phyloP scores from a whole-genome alignment of 2,329 filamentous ascomycete species.

The Tolypocladium ophioglossoides region DNA sequence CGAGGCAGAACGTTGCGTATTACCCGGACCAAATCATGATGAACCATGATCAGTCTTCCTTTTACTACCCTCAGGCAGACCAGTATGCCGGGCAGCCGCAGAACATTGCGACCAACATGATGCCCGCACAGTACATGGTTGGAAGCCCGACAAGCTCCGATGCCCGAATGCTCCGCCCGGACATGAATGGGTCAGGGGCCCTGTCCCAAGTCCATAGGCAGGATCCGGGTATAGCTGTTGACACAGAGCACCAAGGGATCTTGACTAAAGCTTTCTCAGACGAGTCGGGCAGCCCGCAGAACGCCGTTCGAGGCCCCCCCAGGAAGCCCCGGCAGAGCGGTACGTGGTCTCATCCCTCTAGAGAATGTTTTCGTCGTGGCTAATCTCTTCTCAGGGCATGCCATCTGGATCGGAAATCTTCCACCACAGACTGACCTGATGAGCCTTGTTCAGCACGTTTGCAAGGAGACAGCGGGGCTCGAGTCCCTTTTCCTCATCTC shows the following conservation, averaged over 20 bases:
- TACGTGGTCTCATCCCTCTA: constrained; percentile 22
- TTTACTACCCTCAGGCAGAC: constrained; percentile 32
- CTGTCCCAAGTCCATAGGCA: constrained; percentile 7
- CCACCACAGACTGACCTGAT: constrained; percentile 74
- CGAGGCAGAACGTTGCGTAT: constrained; percentile 29
- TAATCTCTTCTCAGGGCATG: constrained; percentile 49
- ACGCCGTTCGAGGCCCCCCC: constrained; percentile 21
- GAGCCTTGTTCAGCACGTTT: constrained; percentile 84
- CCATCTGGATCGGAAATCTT: constrained; percentile 92
- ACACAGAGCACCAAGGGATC: neutral
- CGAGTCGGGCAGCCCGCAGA: constrained; percentile 12
- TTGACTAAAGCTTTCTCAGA: neutral
- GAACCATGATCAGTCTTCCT: constrained; percentile 28
- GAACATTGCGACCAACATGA: constrained; percentile 20
- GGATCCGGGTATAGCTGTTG: constrained; percentile 11
- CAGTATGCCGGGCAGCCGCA: constrained; percentile 25
- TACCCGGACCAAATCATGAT: constrained; percentile 33
- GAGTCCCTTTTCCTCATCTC: constrained; percentile 91
- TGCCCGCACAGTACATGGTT: constrained; percentile 24
- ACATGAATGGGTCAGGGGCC: constrained; percentile 4
- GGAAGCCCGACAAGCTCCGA: constrained; percentile 13
- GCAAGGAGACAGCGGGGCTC: constrained; percentile 64
- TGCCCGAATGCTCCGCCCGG: constrained; percentile 10
- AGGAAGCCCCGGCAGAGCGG: constrained; percentile 46
- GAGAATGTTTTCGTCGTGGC: neutral